Evolutionary conservation across 305 asterid species (phyloP), one percentile per base, ranked within the genome.

Genomic region (Nicotiana rustica): DNA sequence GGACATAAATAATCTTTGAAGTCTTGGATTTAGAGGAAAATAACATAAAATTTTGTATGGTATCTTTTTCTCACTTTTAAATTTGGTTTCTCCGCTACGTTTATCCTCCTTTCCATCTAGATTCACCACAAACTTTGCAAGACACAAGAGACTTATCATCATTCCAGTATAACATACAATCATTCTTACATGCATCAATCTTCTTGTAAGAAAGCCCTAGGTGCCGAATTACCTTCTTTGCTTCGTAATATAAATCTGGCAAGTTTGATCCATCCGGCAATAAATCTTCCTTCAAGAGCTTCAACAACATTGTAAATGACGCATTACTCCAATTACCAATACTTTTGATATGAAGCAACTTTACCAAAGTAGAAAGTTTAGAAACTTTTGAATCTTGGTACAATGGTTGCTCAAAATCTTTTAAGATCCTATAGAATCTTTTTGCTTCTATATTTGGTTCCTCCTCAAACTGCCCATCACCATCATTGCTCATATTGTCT

Each of bases 131-230:
- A n/a, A 68, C 13, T 31, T 68, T 31, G 10, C 76, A 68, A 31
- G 55, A 31, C 4, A 4, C 76, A 31, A 21, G 17, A 66, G 0
- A 4, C n/a, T 68, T 15, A 68, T 68, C 49, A 35, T 68, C 55
- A 2, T 25, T 25, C 76, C 76, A 35, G 10, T 68, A 68, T 31
- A 68, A 10, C 55, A 68, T 68, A 10, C 55, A 68, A 68, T 68
- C 55, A 36, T 36, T 36, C 7, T 55, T 55, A 69, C 29, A 38
- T 0, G 56, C 77, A 69, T 69, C 77, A 5, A 36, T 69, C 19
- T 68, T 68, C 21, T 69, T 12, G 10, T 69, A 69, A 69, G 57
- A 69, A 19, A 69, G 77, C 7, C 77, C 77, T 15, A 69, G 77
- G 5, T 69, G 56, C 12, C 25, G 10, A 14, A 69, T 69, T 1